These are phyloP conservation scores for Crassisporium funariophilum DNA, from an alignment of 768 basidiomycete species.

Conservation along the genomic window DNA sequence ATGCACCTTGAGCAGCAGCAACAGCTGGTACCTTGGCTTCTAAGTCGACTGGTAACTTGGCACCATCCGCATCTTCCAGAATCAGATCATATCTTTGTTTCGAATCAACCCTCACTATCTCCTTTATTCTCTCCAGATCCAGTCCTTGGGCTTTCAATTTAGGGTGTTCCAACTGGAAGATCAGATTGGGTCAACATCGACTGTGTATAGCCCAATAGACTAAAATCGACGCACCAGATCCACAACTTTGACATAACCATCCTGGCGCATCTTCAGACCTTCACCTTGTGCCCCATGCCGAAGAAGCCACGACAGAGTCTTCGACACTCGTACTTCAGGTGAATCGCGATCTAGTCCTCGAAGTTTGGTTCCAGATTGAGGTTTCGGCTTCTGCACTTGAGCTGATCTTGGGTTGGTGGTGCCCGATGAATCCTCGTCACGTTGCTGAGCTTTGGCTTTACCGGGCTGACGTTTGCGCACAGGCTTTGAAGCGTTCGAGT, in stretches of 20 bases:
- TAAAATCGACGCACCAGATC: slow-evolving; percentile 67
- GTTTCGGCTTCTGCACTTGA: slow-evolving; percentile 1
- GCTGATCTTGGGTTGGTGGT: background rate
- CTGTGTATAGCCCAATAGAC: background rate
- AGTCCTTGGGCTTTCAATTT: slow-evolving; percentile 58
- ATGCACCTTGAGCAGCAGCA: slow-evolving; percentile 16
- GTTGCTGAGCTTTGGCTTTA: background rate
- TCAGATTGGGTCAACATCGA: background rate
- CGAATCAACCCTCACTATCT: slow-evolving; percentile 65
- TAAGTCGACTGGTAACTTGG: slow-evolving; percentile 10
- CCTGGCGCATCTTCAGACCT: slow-evolving; percentile 71
- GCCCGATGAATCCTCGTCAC: background rate
- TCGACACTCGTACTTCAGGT: slow-evolving; percentile 72
- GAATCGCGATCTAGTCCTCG: slow-evolving; percentile 65
- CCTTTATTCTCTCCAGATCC: slow-evolving; percentile 54
- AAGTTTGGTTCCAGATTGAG: slow-evolving; percentile 37
- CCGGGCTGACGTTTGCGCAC: background rate
- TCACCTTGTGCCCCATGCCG: slow-evolving; percentile 85
- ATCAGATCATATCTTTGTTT: slow-evolving; percentile 68
- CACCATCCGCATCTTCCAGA: slow-evolving; percentile 42
- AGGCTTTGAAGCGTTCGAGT: no score
- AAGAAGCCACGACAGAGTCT: slow-evolving; percentile 89
- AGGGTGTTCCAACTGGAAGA: slow-evolving; percentile 62
- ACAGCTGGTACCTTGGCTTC: slow-evolving; percentile 4
- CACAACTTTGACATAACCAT: slow-evolving; percentile 82